phyloP scores from a whole-genome alignment of 148 eudicot species.

The Arbutus unedo region DNA sequence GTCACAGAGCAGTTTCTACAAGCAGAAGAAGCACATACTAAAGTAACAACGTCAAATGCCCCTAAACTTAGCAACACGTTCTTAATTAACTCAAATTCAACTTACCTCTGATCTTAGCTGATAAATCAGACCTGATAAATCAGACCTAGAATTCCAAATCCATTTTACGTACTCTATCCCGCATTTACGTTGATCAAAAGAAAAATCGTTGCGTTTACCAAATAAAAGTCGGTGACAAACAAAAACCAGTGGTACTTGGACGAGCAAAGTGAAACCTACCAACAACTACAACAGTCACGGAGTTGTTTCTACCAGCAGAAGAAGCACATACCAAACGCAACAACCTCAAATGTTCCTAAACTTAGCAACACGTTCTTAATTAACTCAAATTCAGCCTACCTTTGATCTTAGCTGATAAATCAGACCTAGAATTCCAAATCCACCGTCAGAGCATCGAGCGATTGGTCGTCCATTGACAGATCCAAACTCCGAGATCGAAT shows the following conservation, averaged over 20 bases:
- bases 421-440: background rate
- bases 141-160: background rate
- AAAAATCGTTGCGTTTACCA: no score
- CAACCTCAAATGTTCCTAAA: background rate
- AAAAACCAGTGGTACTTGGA: background rate
- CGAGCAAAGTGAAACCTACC: background rate
- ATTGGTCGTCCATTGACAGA: background rate
- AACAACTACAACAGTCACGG: background rate
- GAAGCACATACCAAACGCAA: background rate
- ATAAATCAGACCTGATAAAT: background rate
- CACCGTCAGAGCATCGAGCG: background rate
- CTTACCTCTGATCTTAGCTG: slow-evolving; percentile 13
- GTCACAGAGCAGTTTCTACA: background rate
- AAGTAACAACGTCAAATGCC: background rate
- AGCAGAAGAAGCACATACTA: background rate
- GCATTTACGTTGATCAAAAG: no score
- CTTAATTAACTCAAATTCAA: background rate
- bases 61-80: background rate
- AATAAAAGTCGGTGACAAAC: no score
- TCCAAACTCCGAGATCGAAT: background rate
- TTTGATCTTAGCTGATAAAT: background rate
- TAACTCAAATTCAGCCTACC: slow-evolving; percentile 5
- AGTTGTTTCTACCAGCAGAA: background rate
- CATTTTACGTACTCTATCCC: no score
- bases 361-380: background rate